Base-by-base conservation (phyloP, 2,329 filamentous ascomycete species). In the Didymella keratinophila region DNA sequence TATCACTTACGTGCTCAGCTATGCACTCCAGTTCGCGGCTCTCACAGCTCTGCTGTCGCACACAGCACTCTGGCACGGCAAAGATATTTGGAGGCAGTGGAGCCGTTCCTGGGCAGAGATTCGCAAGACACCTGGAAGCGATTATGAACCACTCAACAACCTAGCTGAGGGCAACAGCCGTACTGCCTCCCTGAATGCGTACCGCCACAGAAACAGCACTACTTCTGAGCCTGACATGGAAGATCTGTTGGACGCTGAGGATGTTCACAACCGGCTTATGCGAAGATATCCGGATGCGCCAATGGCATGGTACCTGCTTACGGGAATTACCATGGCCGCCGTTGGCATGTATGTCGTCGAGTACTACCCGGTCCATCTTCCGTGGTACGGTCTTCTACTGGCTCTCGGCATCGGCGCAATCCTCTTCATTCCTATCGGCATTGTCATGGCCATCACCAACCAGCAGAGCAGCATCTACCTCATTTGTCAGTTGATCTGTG, bases 391-490 rank as follows among this genome's bases (percentile, higher is more conserved):
- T 4, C 82, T 96, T 3, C 81, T 96, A 16, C 83, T 96, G 6
- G 90, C 92, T 1, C 83, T 96, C 2, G 85, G 82, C 25, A 92
- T 96, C 52, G 92, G 91, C 60, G 87, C 88, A 20, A 77, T 94
- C 53, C 89, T 96, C 60, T 96, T 96, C 79, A 92, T 96, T 58
- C 92, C 92, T 11, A 94, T 95, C 63, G 92, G 92, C 60, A 95
- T 96, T 72, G 90, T 96, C 69, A 96, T 95, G 90, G 92, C 92
- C 16, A 92, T 96, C 65, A 96, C 92, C 10, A 96, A 95, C 74
- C 91, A 94, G 73, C 91, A 95, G 76, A 92, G 88, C 76, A 92
- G 89, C 75, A 91, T 94, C 65, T 95, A 94, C 74, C 84, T 95
- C 34, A 91, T 95, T 68, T 94, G 91, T 74, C 92, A 95, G 76